These are phyloP conservation scores for Sambucus nigra DNA, from an alignment of 129 eudicot species.

Conservation along the genomic window DNA sequence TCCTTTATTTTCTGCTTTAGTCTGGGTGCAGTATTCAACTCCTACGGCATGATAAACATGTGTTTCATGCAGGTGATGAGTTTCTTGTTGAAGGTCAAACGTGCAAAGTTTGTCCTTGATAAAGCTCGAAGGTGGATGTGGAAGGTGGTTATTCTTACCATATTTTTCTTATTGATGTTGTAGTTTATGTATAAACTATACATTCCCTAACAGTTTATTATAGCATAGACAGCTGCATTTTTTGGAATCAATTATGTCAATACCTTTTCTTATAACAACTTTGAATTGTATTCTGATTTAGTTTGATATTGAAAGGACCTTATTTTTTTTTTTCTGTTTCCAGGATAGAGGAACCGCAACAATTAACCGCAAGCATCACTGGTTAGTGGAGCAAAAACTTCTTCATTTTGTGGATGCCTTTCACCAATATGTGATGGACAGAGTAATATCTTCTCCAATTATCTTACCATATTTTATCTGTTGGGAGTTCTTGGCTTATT, in stretches of 20 bases:
- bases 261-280: not conserved
- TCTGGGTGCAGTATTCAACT: slow-evolving; percentile 4
- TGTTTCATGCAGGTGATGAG: slow-evolving; percentile 65
- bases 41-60: slow-evolving; percentile 11
- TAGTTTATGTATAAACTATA: not conserved
- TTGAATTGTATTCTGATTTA: not conserved
- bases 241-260: no score
- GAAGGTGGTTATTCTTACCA: slow-evolving; percentile 45
- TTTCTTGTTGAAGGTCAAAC: slow-evolving; percentile 86
- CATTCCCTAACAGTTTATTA: no score
- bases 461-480: not conserved
- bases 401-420: slow-evolving; percentile 97
- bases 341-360: slow-evolving; percentile 65
- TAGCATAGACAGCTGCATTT: no score
- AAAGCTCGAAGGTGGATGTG: slow-evolving; percentile 97
- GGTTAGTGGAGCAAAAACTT: slow-evolving; percentile 92
- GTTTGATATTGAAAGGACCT: slow-evolving; percentile 1
- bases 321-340: slow-evolving; percentile 1
- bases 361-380: slow-evolving; percentile 61
- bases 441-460: slow-evolving; percentile 39
- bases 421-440: slow-evolving; percentile 99
- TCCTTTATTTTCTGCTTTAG: not conserved
- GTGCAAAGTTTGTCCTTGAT: slow-evolving; percentile 94
- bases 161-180: not conserved
- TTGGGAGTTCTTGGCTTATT: not conserved